Conservation (phyloP, 2,329 filamentous ascomycete genomes). For the Purpureocillium lavendulum region DNA sequence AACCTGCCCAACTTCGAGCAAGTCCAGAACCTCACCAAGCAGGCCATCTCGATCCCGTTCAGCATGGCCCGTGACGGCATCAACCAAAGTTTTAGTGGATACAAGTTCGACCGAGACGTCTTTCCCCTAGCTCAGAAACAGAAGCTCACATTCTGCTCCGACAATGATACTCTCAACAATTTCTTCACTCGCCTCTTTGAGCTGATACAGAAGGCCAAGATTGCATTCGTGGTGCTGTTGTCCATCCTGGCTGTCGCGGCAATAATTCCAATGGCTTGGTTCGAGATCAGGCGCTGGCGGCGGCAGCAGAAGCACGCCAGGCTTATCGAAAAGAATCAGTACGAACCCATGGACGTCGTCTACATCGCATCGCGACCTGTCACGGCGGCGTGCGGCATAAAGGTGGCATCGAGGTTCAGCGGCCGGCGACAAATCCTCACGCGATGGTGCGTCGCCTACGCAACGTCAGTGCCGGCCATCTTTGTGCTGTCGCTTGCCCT, state of each 20-base stretch:
- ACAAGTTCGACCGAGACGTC: constrained; percentile 66
- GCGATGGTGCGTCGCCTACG: constrained; percentile 80
- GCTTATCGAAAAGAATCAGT: constrained; percentile 55
- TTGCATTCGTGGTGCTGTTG: constrained; percentile 69
- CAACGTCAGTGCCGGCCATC: constrained; percentile 76
- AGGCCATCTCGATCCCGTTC: constrained; percentile 71
- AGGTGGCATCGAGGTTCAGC: constrained; percentile 56
- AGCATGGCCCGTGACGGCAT: constrained; percentile 67
- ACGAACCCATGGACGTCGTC: constrained; percentile 79
- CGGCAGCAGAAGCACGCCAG: constrained; percentile 61
- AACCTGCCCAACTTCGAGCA: constrained; percentile 77
- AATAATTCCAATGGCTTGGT: constrained; percentile 71
- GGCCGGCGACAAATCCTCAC: constrained; percentile 61
- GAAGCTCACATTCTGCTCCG: constrained; percentile 77
- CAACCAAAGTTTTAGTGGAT: constrained; percentile 61
- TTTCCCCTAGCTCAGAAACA: constrained; percentile 83
- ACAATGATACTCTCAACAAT: constrained; percentile 69
- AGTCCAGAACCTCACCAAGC: constrained; percentile 73
- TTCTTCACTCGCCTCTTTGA: constrained; percentile 72
- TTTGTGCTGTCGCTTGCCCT: constrained; percentile 77
- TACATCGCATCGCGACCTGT: constrained; percentile 80
- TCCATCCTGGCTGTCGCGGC: constrained; percentile 61
- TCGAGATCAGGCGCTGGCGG: constrained; percentile 72
- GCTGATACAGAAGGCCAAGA: constrained; percentile 60
- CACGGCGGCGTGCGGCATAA: constrained; percentile 65